Evolutionary conservation across 176 grass and related monocot species (phyloP), one percentile per base, ranked within the genome.

Genomic region (Themeda triandra): DNA sequence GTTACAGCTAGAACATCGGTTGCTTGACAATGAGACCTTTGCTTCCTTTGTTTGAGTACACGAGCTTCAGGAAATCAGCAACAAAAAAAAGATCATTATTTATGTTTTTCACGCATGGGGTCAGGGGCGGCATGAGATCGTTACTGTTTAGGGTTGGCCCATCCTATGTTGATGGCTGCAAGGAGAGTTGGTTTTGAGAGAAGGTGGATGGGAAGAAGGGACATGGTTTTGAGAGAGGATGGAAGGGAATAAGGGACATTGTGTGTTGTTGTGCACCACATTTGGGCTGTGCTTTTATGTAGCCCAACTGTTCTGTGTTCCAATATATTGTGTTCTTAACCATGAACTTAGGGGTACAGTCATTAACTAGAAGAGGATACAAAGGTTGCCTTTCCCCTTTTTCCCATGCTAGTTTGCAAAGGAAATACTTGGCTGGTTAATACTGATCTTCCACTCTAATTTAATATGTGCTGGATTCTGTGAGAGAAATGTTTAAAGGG

Each of bases 11-110:
- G 71, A 76, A 32, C 36, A 39, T 33, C 51, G 4, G 7, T 78
- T 40, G 36, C 15, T 42, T 44, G 32, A 39, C 13, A 27, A 24
- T 5, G 23, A 62, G n/a, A 31, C 28, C 33, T 69, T 62, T 87
- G 35, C 8, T 69, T 87, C 70, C 31, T 75, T 42, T 69, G 59
- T 56, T 67, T 23, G 32, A 66, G 65, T 59, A 58, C 75, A 82
- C 39, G 5, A 2, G 54, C 21, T 59, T 59, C 54, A 59, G 54
- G 9, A 59, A 24, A 59, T n/a, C 54, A 27, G 13, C 21, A 67
- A 28, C 6, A 6, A 13, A 6, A n/a, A 27, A 74, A 15, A 40
- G 6, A 6, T 15, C 41, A 29, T 0, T 18, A 2, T 62, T n/a
- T 67, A 12, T 59, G 54, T 59, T 24, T 58, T 68, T 51, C 25